Evolutionary conservation across 345 rosid species (phyloP).

Genomic region (Eucalyptus paniculata): DNA sequence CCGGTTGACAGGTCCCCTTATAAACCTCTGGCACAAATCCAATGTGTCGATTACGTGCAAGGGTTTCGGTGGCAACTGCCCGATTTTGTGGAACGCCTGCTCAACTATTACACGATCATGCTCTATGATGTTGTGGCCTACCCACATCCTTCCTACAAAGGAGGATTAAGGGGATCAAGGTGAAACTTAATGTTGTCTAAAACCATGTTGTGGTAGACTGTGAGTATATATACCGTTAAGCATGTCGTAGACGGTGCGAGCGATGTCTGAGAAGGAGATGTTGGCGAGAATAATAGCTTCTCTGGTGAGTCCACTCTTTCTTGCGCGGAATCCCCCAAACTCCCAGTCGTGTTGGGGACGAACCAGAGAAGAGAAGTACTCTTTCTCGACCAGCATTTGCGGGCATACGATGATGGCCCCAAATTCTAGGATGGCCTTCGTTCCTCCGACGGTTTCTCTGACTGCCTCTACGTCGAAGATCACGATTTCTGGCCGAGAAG

Average conservation of each 20-base stretch:
- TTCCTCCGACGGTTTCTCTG: neutral
- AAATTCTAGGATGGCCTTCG: neutral
- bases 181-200: neutral
- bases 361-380: neutral
- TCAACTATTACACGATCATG: neutral
- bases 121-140: neutral
- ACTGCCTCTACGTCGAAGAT: neutral
- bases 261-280: neutral
- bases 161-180: neutral
- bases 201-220: neutral
- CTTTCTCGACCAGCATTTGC: neutral
- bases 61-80: neutral
- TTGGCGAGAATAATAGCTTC: neutral
- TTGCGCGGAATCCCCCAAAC: neutral
- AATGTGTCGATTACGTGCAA: rapidly evolving
- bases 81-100: neutral
- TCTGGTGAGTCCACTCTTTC: neutral
- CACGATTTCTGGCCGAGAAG: neutral
- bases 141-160: neutral
- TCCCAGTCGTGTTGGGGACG: neutral
- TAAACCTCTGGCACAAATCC: neutral
- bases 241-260: neutral
- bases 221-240: neutral
- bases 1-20: neutral
- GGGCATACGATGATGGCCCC: neutral